Conservation (phyloP, 495 filamentous ascomycete genomes). For the Evernia prunastri region DNA sequence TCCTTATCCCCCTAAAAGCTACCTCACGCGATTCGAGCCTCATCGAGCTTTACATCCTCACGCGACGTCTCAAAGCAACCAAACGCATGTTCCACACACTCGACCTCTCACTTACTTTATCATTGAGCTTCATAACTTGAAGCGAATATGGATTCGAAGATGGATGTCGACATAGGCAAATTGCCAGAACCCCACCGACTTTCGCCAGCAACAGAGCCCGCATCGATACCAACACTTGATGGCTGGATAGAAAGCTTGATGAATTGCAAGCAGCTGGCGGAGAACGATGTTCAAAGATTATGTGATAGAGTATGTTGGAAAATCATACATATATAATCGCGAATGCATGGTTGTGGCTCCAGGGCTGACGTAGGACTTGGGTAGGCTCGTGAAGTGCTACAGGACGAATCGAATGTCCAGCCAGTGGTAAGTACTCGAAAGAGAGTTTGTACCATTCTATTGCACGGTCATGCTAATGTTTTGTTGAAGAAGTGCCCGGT, state of each 20-base stretch:
- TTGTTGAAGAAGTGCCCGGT: constrained; percentile 77
- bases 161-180: constrained; percentile 82
- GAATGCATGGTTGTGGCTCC: not conserved
- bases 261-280: constrained; percentile 95
- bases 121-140: not conserved
- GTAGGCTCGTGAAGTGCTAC: constrained; percentile 90
- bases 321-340: too few relatives aligned
- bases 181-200: constrained; percentile 73
- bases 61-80: not conserved
- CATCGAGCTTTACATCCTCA: not conserved
- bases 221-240: constrained; percentile 86
- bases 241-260: constrained; percentile 99
- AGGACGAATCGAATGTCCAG: constrained; percentile 97
- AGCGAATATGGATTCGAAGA: constrained; percentile 84
- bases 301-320: constrained; percentile 80
- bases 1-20: not conserved
- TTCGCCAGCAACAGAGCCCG: constrained; percentile 68
- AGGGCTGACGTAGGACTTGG: constrained; percentile 25
- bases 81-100: not conserved
- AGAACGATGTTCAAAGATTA: constrained; percentile 89
- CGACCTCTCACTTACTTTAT: not conserved
- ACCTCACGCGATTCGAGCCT: not conserved
- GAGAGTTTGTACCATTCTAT: not conserved
- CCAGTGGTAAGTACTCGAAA: constrained; percentile 68
- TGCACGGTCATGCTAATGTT: constrained; percentile 26